phyloP scores from a whole-genome alignment of 176 grass and related monocot species.

The Pontederia paniculata region DNA sequence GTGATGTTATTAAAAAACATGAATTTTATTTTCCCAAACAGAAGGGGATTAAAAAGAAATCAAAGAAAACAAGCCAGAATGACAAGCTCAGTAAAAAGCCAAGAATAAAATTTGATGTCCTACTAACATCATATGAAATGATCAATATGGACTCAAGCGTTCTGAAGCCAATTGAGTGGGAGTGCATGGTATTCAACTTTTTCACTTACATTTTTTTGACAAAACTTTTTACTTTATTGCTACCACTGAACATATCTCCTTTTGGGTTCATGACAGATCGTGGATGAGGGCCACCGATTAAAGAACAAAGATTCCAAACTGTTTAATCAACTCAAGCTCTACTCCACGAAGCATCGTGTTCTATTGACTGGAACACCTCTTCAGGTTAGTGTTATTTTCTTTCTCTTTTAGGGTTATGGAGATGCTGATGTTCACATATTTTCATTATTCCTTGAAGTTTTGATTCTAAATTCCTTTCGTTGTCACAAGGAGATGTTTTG shows the following conservation, averaged over 20 bases:
- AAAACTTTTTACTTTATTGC: too few species aligned
- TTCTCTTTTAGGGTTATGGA: too few species aligned
- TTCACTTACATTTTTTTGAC: too few species aligned
- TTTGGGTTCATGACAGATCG: conserved; percentile 34
- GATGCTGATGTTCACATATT: too few species aligned
- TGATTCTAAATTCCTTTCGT: too few species aligned
- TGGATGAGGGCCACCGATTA: conserved; percentile 95
- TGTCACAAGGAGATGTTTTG: too few species aligned
- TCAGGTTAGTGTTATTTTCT: too few species aligned
- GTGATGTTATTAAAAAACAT: conserved; percentile 66
- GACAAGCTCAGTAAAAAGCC: conserved; percentile 58
- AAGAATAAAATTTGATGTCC: conserved; percentile 96
- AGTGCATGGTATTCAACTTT: conserved; percentile 73
- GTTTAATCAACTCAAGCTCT: conserved; percentile 87
- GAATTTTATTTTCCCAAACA: conserved; percentile 91
- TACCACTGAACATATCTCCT: too few species aligned
- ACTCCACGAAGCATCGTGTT: conserved; percentile 84
- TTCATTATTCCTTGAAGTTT: too few species aligned
- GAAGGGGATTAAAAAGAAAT: conserved; percentile 70
- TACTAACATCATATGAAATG: conserved; percentile 99
- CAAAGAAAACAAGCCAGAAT: conserved; percentile 50
- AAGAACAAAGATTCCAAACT: conserved; percentile 99
- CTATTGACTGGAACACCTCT: conserved; percentile 97
- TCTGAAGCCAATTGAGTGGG: conserved; percentile 88
- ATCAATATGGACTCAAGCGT: conserved; percentile 93